A percentile compares a stretch with the other conserved stretches of the same genome.
Evolutionary conservation across 768 basidiomycete species (phyloP).

Genomic region (Inosperma sp.): DNA sequence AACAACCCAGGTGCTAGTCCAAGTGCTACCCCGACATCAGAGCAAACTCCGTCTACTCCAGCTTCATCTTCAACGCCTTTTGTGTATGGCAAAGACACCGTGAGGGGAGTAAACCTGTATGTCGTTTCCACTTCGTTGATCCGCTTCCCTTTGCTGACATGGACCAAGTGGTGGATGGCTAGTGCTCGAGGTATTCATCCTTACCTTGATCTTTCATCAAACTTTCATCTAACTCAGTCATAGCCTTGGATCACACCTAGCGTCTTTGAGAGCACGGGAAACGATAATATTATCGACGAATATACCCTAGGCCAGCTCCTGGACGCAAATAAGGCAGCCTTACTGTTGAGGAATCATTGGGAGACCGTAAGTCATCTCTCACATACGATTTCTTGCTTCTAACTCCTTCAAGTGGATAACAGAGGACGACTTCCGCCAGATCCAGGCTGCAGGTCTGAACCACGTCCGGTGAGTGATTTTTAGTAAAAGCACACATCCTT

Average conservation of each 20-base stretch:
- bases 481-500: background rate
- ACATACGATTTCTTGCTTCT: background rate
- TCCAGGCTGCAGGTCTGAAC: constrained; percentile 61
- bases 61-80: constrained; percentile 19
- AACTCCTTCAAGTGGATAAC: constrained; percentile 37
- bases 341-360: constrained; percentile 47
- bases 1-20: constrained; percentile 8
- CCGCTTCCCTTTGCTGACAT: background rate
- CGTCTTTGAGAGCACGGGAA: constrained; percentile 25
- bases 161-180: constrained; percentile 25
- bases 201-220: background rate
- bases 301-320: constrained; percentile 26
- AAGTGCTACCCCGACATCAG: background rate
- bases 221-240: constrained; percentile 4
- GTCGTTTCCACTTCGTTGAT: constrained; percentile 8
- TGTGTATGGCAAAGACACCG: constrained; percentile 22
- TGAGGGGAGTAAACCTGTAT: constrained; percentile 27
- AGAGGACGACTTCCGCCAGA: constrained; percentile 64
- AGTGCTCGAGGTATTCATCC: constrained; percentile 21
- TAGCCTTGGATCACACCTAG: constrained; percentile 31
- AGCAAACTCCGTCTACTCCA: background rate
- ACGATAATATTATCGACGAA: constrained; percentile 24
- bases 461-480: constrained; percentile 53
- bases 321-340: constrained; percentile 38
- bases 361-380: constrained; percentile 16